Evolutionary conservation across 192 early-diverging fungal species (phyloP).

Genomic region (Backusella mclennaniae): DNA sequence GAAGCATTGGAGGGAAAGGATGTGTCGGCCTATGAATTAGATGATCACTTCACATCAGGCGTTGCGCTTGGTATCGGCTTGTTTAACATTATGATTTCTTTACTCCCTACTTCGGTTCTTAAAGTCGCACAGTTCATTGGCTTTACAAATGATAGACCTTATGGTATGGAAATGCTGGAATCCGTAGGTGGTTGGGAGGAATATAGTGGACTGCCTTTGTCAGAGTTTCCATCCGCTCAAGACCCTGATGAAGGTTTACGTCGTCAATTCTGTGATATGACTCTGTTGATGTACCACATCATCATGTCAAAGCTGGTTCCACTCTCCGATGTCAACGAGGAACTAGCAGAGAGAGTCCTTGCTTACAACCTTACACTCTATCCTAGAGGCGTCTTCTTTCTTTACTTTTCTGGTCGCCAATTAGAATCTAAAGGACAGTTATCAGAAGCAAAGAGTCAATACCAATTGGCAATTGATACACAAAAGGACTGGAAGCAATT

Average conservation of each 20-base stretch:
- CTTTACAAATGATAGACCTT: slow-evolving; percentile 72
- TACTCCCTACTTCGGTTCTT: slow-evolving; percentile 70
- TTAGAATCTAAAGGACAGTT: slow-evolving; percentile 56
- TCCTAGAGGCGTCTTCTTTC: slow-evolving; percentile 68
- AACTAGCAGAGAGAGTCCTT: slow-evolving; percentile 61
- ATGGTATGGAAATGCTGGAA: slow-evolving; percentile 71
- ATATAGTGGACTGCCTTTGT: slow-evolving; percentile 29
- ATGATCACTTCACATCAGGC: slow-evolving; percentile 81
- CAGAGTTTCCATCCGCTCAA: slow-evolving; percentile 34
- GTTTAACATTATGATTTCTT: slow-evolving; percentile 78
- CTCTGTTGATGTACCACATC: slow-evolving; percentile 71
- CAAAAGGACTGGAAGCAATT: slow-evolving; percentile 74
- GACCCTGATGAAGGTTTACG: slow-evolving; percentile 62
- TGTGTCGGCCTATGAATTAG: slow-evolving; percentile 53
- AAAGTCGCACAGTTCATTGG: slow-evolving; percentile 83
- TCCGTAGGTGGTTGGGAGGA: slow-evolving; percentile 71
- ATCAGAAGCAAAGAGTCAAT: slow-evolving; percentile 59
- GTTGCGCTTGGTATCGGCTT: slow-evolving; percentile 74
- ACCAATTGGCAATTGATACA: slow-evolving; percentile 50
- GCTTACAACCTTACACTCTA: slow-evolving; percentile 52
- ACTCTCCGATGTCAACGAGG: slow-evolving; percentile 64
- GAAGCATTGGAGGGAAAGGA: slow-evolving; percentile 49
- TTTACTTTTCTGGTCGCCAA: slow-evolving; percentile 68
- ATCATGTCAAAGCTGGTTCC: slow-evolving; percentile 70
- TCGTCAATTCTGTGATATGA: slow-evolving; percentile 70